Base-by-base conservation (phyloP, 352 stramenopile species). In the Pythium rishiriense region DNA sequence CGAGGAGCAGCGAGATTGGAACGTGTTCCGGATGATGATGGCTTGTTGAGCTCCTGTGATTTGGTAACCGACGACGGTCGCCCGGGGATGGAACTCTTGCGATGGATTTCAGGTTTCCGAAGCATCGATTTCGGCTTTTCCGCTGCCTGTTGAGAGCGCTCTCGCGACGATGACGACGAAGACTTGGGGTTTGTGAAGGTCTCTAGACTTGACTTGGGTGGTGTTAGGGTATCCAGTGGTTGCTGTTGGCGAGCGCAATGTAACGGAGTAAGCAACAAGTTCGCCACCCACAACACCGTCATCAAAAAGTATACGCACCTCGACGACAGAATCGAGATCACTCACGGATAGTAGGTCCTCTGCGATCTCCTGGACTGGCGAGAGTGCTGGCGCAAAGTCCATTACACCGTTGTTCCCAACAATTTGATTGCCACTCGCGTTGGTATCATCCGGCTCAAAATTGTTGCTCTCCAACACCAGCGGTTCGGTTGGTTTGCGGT, bases 281-380 rank as follows among this genome's bases (percentile, higher is more conserved):
- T 15, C n/a, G n/a, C n/a, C 10, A 61, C 5, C 33, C n/a, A 43
- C 39, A 59, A 6, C 17, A 41, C 15, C 26, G 19, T 3, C 8
- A 42, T 2, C 24, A n/a, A n/a, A n/a, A n/a, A n/a, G n/a, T 17
- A 12, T 42, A 35, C 60, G 28, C 29, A 68, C 61, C 43, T 68
- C 61, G 42, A 25, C 26, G 1, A 59, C 47, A 39, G 56, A 59
- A n/a, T 48, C 53, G 22, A 69, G 39, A 33, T 63, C 62, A 22
- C 47, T 62, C 15, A 62, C 35, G 2, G 62, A 63, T 8, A 69
- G 24, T 5, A 63, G 45, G 12, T 69, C 62, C 42, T 69, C 62
- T 14, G 62, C 45, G 3, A 63, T 35, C n/a, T 69, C 62, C 26
- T 63, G 53, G 14, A 69, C 62, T n/a, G 62, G 62, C 15, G 62